Base-by-base conservation (phyloP, 306 rosid species). In the Luffa aegyptiaca region DNA sequence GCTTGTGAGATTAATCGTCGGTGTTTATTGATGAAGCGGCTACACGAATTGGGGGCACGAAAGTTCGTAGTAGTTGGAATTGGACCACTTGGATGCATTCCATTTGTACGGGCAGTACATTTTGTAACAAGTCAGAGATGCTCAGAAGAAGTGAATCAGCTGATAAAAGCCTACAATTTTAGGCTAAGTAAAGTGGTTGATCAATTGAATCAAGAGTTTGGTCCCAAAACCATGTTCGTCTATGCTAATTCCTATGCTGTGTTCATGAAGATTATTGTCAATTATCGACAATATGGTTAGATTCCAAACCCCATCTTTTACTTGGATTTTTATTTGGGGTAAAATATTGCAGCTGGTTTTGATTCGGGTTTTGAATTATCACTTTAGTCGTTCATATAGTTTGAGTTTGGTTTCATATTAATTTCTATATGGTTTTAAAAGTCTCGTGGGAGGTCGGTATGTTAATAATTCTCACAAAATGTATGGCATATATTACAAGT, bases 61-160 rank as follows among this genome's bases (percentile, higher is more conserved):
- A 89, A 89, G 78, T 76, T 86, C 18, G 63, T 86, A 17, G 92
- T 89, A 45, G 90, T 83, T 31, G 87, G 90, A 39, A 21, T 89
- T 71, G 92, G 87, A 62, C 90, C 90, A 17, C 59, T 89, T 3
- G 92, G 90, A 26, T 88, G 92, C 86, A 85, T 89, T 66, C 92
- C 92, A 20, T 89, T 85, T 72, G 71, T 80, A 55, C 81, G 88
- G 10, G 87, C 92, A 33, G 31, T 85, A 3, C 81, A 78, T 45
- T 68, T 85, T 20, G 14, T 83, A 41, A 71, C 84, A 39, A 56
- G 13, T 44, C 88, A 88, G 10, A 31, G 82, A 17, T 89, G 92
- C 81, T 77, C 75, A 0, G 80, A 18, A 44, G 71, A 78, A 39
- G 87, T 86, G 78, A 89, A 89, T 66, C 75, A 76, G 6, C 56